Percentiles rank a stretch among this genome's conserved stretches.
Conservation (phyloP, 805 yeast genomes). For the Candida vaughaniae region DNA sequence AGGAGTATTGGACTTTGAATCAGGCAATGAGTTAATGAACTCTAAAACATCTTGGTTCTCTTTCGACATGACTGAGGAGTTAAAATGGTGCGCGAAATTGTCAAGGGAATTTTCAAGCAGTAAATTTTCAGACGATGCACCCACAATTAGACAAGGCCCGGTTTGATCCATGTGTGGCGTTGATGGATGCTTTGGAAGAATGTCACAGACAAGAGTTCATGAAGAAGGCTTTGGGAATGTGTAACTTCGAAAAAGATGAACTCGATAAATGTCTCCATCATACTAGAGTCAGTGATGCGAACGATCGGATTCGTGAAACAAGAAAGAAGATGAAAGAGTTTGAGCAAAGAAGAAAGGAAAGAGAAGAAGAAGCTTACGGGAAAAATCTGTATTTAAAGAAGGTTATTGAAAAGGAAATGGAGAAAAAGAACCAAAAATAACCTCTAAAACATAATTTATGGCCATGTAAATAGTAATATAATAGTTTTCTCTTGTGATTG, state of each 20-base stretch:
- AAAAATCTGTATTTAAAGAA: conserved; percentile 68
- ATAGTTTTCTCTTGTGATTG: too few relatives aligned
- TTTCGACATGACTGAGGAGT: too few relatives aligned
- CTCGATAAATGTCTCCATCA: conserved; percentile 76
- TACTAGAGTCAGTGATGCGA: conserved; percentile 65
- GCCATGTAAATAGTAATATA: too few relatives aligned
- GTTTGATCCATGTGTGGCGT: conserved; percentile 63
- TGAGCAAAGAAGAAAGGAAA: conserved; percentile 56
- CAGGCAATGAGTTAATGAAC: conserved; percentile 78
- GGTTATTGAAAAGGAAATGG: conserved; percentile 46
- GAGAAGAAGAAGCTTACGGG: conserved; percentile 79
- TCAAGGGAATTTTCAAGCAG: too few relatives aligned
- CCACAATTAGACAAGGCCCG: conserved; percentile 45
- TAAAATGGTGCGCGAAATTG: too few relatives aligned
- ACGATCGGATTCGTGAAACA: conserved; percentile 51
- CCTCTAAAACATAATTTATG: too few relatives aligned
- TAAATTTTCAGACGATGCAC: too few relatives aligned
- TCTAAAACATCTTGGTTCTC: conserved; percentile 68
- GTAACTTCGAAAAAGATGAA: conserved; percentile 82
- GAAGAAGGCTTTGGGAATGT: conserved; percentile 73
- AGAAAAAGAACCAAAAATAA: conserved; percentile 8
- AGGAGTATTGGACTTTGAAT: conserved; percentile 39
- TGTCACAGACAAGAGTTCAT: conserved; percentile 75
- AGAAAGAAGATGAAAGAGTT: conserved; percentile 55
- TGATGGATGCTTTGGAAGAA: conserved; percentile 84